These are phyloP conservation scores for Mangifera indica DNA, from an alignment of 345 rosid species.

Conservation along the genomic window DNA sequence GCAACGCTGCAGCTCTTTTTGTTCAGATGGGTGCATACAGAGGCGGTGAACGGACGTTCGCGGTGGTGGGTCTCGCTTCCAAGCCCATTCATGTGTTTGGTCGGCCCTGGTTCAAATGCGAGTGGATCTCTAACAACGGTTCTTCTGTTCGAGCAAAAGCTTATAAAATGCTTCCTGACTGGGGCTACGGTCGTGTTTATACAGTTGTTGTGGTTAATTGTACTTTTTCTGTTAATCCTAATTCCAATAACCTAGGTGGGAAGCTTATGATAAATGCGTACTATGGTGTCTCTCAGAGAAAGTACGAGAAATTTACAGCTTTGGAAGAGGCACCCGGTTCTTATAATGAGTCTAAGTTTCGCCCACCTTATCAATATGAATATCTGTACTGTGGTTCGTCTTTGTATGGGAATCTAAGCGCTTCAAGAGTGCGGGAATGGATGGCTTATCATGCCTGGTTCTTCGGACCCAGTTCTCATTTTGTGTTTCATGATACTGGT, in stretches of 20 bases:
- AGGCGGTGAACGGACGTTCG: constrained; percentile 67
- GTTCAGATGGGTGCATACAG: constrained; percentile 90
- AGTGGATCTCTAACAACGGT: constrained; percentile 69
- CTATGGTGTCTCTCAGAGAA: constrained; percentile 46
- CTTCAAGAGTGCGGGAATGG: constrained; percentile 75
- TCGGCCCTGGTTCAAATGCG: constrained; percentile 75
- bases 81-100: constrained; percentile 75
- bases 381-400: constrained; percentile 86
- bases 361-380: constrained; percentile 59
- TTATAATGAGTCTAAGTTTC: constrained; percentile 49
- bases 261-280: constrained; percentile 67
- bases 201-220: constrained; percentile 80
- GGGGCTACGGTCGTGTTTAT: constrained; percentile 90
- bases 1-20: constrained; percentile 79
- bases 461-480: constrained; percentile 76
- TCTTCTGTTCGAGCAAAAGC: constrained; percentile 59
- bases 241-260: constrained; percentile 61
- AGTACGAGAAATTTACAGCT: constrained; percentile 55
- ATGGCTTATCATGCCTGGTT: constrained; percentile 93
- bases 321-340: constrained; percentile 62
- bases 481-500: constrained; percentile 86
- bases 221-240: constrained; percentile 58
- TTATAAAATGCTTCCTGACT: constrained; percentile 71
- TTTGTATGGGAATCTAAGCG: constrained; percentile 66
- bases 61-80: constrained; percentile 87